A percentile compares a stretch with the other conserved stretches of the same genome.
Conservation (phyloP, 2,329 filamentous ascomycete species). For the Aschersonia sp. region DNA sequence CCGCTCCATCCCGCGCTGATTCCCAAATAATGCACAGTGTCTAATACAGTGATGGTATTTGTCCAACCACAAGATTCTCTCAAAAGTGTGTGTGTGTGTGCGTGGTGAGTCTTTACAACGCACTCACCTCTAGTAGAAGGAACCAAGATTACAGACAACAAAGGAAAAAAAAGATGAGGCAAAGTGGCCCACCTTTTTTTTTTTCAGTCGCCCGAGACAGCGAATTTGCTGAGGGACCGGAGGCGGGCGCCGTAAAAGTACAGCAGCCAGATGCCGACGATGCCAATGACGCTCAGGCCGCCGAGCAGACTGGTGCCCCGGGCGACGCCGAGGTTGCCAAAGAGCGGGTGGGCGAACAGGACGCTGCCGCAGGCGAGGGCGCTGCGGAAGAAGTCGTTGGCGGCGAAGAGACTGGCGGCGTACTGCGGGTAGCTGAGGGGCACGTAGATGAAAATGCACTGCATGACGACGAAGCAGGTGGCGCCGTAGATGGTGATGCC, state of each 20-base stretch:
- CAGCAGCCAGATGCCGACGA: constrained; percentile 43
- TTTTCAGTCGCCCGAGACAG: constrained; percentile 15
- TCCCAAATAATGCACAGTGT: too few species aligned
- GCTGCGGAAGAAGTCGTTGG: constrained; percentile 43
- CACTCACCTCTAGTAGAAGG: too few species aligned
- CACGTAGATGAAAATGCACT: constrained; percentile 46
- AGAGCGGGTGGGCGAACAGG: constrained; percentile 45
- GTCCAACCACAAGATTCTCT: too few species aligned
- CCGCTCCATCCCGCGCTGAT: too few species aligned
- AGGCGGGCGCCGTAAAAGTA: constrained; percentile 41
- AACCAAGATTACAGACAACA: too few species aligned
- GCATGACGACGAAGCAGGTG: constrained; percentile 38
- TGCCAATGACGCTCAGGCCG: constrained; percentile 35
- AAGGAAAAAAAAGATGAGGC: too few species aligned
- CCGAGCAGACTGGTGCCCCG: constrained; percentile 41
- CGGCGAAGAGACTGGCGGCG: constrained; percentile 43
- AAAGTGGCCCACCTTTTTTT: not conserved
- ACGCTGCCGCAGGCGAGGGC: constrained; percentile 45
- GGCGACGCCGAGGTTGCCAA: constrained; percentile 41
- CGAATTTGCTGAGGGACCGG: constrained; percentile 42
- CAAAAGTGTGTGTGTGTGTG: too few species aligned
- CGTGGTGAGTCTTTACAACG: too few species aligned
- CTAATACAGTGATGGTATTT: too few species aligned
- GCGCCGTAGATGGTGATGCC: constrained; percentile 40
- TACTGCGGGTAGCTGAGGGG: constrained; percentile 40